Evolutionary conservation across 129 eudicot species (phyloP).

Genomic region (Tagetes patula): DNA sequence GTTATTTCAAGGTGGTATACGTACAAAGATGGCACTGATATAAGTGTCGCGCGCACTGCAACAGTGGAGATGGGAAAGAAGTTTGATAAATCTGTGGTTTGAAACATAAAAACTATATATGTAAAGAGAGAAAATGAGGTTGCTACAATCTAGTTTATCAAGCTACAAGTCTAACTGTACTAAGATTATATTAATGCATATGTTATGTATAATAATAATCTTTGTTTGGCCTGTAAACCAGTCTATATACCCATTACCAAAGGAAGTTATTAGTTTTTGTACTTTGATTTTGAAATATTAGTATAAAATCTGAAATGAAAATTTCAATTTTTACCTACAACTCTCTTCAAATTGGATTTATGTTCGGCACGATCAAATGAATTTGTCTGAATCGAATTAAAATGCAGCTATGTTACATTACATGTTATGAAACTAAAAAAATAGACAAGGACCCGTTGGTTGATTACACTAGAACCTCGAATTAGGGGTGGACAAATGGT

Average conservation of each 20-base stretch:
- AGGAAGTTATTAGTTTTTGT: background rate
- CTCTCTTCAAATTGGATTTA: conserved; percentile 65
- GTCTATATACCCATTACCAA: background rate
- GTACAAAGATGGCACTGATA: conserved; percentile 46
- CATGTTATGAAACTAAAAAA: too few relatives aligned
- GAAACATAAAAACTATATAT: conserved; percentile 9
- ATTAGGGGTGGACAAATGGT: too few relatives aligned
- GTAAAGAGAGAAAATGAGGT: background rate
- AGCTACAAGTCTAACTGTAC: background rate
- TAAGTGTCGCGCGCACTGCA: conserved; percentile 8
- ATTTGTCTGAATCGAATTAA: too few relatives aligned
- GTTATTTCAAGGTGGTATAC: conserved; percentile 60
- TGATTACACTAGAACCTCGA: too few relatives aligned
- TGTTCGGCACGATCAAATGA: conserved; percentile 36
- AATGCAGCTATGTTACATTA: too few relatives aligned
- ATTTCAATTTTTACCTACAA: conserved; percentile 40
- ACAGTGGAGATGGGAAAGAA: conserved; percentile 41
- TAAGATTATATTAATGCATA: conserved; percentile 7
- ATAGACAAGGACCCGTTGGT: too few relatives aligned
- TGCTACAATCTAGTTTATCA: conserved; percentile 13
- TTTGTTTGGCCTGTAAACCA: conserved; percentile 10
- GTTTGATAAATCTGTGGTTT: conserved; percentile 27
- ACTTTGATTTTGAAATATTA: background rate
- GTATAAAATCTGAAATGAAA: background rate
- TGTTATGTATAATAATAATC: conserved; percentile 10